Conservation (phyloP, 1,139 yeast species). For the Meyerozyma carpophila region DNA sequence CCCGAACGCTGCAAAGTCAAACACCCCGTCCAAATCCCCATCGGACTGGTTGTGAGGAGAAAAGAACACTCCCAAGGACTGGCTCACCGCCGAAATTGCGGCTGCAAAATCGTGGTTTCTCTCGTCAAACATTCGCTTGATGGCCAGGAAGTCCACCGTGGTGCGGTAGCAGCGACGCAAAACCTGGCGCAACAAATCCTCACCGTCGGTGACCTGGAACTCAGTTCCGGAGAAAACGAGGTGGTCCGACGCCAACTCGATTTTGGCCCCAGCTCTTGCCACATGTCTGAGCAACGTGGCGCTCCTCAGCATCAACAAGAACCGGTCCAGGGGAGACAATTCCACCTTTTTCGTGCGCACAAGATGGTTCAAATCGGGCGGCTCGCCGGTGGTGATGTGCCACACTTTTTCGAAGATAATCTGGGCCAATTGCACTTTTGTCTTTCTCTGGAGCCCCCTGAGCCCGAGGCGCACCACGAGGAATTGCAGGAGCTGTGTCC, state of each 20-base stretch:
- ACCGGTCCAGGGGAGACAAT: slow-evolving; percentile 4
- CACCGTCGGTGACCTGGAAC: slow-evolving; percentile 30
- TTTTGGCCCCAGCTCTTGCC: slow-evolving; percentile 9
- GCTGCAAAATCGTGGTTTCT: slow-evolving; percentile 8
- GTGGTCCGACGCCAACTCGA: slow-evolving; percentile 13
- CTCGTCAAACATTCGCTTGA: slow-evolving; percentile 19
- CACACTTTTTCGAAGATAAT: background rate
- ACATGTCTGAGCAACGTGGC: background rate
- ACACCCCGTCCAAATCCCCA: slow-evolving; percentile 11
- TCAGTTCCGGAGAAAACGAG: slow-evolving; percentile 24
- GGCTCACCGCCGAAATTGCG: slow-evolving; percentile 15
- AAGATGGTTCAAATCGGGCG: slow-evolving; percentile 2
- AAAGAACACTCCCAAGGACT: slow-evolving; percentile 33
- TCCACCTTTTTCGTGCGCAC: slow-evolving; percentile 6
- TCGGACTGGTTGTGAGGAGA: slow-evolving; percentile 1
- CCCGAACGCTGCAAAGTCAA: slow-evolving; percentile 27
- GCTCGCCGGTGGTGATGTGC: background rate
- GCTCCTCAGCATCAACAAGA: background rate
- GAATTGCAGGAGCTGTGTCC: background rate
- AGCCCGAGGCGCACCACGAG: background rate
- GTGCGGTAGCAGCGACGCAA: slow-evolving; percentile 14
- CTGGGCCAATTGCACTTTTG: background rate
- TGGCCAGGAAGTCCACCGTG: slow-evolving; percentile 22
- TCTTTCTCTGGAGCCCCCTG: background rate
- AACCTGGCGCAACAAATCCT: slow-evolving; percentile 19